Evolutionary conservation across 2,329 filamentous ascomycete species (phyloP), one percentile per base, ranked within the genome.

Genomic region (Aspergillus awamori): DNA sequence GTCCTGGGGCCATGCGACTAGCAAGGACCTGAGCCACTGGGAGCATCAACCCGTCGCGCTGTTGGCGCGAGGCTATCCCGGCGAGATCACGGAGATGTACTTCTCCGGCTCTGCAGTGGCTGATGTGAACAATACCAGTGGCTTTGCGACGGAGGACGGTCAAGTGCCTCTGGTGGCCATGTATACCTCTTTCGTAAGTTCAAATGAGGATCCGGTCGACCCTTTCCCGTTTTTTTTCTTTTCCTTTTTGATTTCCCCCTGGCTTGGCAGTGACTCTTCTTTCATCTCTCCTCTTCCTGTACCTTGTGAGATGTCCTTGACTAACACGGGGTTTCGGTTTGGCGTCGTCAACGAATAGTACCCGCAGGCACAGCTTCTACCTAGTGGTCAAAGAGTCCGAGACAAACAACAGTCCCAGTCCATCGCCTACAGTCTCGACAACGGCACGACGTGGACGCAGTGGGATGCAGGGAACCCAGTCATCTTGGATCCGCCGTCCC

Each of bases 101-200:
- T 86, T 82, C 64, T 83, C 81, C 0, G 83, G 86, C 28, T 87
- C 83, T 52, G 81, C 79, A 6, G 86, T 89, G 0, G 75, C 86
- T 26, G 87, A 90, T 67, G 72, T 72, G 10, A 84, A 89, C 69
- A 89, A 90, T 69, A 88, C 87, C 0, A 88, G 85, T 11, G 87
- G 87, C 1, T 87, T 89, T 77, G 89, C 89, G 65, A 83, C 38
- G 38, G 38, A 83, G 0, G 78, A 83, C 51, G 84, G 86, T 67
- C 78, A 77, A 15, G 84, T 86, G 60, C 85, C 86, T 5, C 84
- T 89, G 5, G 84, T 90, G 1, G 87, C 87, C 20, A 81, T 87
- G 66, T 85, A 86, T 71, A 84, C 82, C 0, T 74, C 82, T 41
- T 76, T 72, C 26, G 69, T 71, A 54, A 53, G 66, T 63, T 24